Percentiles rank a stretch among this genome's conserved stretches.
Conservation (phyloP, 2,329 filamentous ascomycete species). For the Talaromyces sp. region DNA sequence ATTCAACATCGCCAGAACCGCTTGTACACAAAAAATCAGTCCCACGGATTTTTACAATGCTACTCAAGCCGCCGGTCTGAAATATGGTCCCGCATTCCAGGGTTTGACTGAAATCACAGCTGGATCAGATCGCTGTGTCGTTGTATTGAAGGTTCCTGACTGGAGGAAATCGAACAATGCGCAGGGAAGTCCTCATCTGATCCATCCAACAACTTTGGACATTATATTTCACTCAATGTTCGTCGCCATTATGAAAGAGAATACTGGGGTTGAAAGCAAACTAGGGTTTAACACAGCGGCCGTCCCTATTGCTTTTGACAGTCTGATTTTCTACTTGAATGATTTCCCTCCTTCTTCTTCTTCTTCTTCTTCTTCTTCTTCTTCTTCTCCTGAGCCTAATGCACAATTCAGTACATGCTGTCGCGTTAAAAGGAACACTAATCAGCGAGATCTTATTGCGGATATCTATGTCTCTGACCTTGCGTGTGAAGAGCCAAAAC, state of each 20-base stretch:
- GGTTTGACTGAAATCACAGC: neutral
- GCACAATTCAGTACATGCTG: neutral
- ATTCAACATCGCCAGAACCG: neutral
- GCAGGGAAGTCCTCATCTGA: slow-evolving; percentile 31
- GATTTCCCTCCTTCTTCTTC: neutral
- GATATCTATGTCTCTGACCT: slow-evolving; percentile 11
- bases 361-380: neutral
- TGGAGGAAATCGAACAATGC: slow-evolving; percentile 28
- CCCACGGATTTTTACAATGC: neutral
- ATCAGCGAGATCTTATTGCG: neutral
- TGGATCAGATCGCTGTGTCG: neutral
- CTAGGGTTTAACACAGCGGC: slow-evolving; percentile 18
- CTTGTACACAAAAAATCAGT: neutral
- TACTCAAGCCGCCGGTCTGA: neutral
- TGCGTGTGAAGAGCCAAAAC: neutral
- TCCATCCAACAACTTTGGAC: slow-evolving; percentile 38
- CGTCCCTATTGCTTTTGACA: slow-evolving; percentile 24
- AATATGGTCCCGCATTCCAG: slow-evolving; percentile 10
- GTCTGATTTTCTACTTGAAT: neutral
- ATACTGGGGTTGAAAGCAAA: slow-evolving; percentile 8
- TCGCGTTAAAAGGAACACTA: neutral
- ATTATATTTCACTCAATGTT: slow-evolving; percentile 31
- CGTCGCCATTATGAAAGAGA: slow-evolving; percentile 22
- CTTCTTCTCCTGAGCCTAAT: neutral
- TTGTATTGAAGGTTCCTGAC: neutral